Percentiles rank a stretch among this genome's conserved stretches.
Evolutionary conservation across 208 protist genomes (phyloP).

Genomic region (Herpetomonas tarakana): DNA sequence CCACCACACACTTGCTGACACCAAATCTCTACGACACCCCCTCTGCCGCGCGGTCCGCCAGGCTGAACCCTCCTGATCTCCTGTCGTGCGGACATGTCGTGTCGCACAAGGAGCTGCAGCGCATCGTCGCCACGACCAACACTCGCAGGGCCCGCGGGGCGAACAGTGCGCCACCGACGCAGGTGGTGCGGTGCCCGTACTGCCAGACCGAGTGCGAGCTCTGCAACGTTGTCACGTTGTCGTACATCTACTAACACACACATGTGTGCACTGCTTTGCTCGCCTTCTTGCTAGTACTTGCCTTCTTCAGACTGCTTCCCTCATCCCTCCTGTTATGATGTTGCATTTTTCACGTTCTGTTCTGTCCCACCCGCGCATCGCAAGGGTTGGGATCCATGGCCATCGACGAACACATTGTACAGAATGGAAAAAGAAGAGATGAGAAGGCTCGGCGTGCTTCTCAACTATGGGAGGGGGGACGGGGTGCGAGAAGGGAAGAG

Average conservation of each 20-base stretch:
- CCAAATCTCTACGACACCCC: conserved; percentile 27
- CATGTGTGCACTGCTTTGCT: neutral
- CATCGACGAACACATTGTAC: too few relatives aligned
- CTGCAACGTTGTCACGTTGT: conserved; percentile 39
- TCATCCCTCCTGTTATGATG: too few relatives aligned
- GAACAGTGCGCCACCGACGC: neutral
- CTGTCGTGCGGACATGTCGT: conserved; percentile 78
- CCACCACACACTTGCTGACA: conserved; percentile 15
- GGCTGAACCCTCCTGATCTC: conserved; percentile 59
- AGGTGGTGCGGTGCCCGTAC: conserved; percentile 64
- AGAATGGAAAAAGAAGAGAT: too few relatives aligned
- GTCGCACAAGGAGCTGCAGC: conserved; percentile 48
- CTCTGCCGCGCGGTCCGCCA: conserved; percentile 5
- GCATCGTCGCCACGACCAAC: conserved; percentile 19
- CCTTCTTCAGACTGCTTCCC: too few relatives aligned
- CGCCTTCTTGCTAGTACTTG: neutral
- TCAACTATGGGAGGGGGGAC: too few relatives aligned
- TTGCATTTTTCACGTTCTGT: too few relatives aligned
- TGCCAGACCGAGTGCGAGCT: conserved; percentile 43
- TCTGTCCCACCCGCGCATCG: too few relatives aligned
- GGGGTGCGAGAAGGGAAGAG: too few relatives aligned
- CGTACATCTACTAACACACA: conserved; percentile 44
- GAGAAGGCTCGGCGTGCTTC: too few relatives aligned
- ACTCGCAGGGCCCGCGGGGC: conserved; percentile 18
- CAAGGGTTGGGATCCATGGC: too few relatives aligned